Evolutionary conservation across 176 grass and related monocot species (phyloP), one percentile per base, ranked within the genome.

Genomic region (Phyllostachys edulis): DNA sequence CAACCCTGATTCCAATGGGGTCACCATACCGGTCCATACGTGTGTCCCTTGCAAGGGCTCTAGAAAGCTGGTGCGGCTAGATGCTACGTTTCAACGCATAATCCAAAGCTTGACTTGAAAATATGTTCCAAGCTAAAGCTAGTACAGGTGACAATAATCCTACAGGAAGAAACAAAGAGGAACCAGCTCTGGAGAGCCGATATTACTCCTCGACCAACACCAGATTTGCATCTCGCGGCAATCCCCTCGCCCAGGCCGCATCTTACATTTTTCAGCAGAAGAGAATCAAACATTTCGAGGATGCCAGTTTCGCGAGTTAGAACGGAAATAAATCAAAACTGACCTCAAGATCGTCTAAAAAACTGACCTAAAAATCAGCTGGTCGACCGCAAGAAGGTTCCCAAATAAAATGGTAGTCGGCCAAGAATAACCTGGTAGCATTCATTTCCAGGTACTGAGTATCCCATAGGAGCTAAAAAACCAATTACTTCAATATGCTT

Each of bases 81-180:
- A 54, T 67, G 80, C 79, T 73, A 74, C 57, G 49, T 39, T 75
- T 79, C 84, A 73, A 87, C 79, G n/a, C 73, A 51, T 71, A 71
- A 44, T 83, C 78, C 89, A 61, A 86, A 18, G 50, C 62, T 84
- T 90, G 74, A 79, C 79, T 57, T 23, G 9, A 26, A 46, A 12
- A 46, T 10, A 9, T 62, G 38, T 24, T 80, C 11, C 1, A 18
- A 67, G 29, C 69, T 40, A 45, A 18, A 67, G 29, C 69, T 40
- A 45, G 14, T 56, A 55, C 15, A 61, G 66, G 23, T 49, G 6
- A 66, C 57, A 14, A 66, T 63, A 51, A 21, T 27, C 36, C 41
- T 16, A 36, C 14, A 9, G 24, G 24, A 23, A 51, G 65, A 36
- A 73, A 74, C 59, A 26, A 12, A 49, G 50, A 56, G 20, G 27